Percentiles rank a stretch among this genome's conserved stretches.
phyloP scores from a whole-genome alignment of 73 alveolate species.

The Tetrahymena borealis region DNA sequence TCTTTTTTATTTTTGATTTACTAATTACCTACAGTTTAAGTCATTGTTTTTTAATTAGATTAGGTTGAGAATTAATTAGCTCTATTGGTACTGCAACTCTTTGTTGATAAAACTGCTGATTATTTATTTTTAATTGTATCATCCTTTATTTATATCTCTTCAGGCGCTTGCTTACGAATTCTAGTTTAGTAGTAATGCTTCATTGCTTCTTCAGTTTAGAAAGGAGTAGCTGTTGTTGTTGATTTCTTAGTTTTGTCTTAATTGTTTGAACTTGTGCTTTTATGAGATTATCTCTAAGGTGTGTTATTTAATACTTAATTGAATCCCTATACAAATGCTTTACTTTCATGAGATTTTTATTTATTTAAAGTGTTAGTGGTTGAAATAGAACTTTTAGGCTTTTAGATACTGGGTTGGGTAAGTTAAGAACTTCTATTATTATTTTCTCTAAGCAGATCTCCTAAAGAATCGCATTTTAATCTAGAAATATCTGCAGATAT shows the following conservation, averaged over 20 bases:
- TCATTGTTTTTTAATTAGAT: no score
- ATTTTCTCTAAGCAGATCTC: neutral
- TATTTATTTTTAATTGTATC: neutral
- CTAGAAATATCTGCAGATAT: neutral
- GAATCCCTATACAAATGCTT: neutral
- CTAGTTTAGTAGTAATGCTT: neutral
- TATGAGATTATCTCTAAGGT: neutral
- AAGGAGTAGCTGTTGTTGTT: neutral
- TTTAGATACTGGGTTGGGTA: neutral
- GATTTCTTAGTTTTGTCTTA: neutral
- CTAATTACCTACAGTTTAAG: no score
- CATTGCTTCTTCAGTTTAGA: neutral
- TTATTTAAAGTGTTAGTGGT: neutral
- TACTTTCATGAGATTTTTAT: neutral
- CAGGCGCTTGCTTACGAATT: neutral
- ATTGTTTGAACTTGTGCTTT: neutral
- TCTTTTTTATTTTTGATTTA: no score
- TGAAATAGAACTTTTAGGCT: neutral
- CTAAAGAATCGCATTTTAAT: neutral
- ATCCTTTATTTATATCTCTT: neutral
- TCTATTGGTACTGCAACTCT: neutral
- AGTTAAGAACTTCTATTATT: neutral
- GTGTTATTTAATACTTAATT: neutral
- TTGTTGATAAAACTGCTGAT: neutral
- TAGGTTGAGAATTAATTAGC: no score